These are phyloP conservation scores for Vickermania ingenoplastis DNA, from an alignment of 208 protist species.

Conservation along the genomic window DNA sequence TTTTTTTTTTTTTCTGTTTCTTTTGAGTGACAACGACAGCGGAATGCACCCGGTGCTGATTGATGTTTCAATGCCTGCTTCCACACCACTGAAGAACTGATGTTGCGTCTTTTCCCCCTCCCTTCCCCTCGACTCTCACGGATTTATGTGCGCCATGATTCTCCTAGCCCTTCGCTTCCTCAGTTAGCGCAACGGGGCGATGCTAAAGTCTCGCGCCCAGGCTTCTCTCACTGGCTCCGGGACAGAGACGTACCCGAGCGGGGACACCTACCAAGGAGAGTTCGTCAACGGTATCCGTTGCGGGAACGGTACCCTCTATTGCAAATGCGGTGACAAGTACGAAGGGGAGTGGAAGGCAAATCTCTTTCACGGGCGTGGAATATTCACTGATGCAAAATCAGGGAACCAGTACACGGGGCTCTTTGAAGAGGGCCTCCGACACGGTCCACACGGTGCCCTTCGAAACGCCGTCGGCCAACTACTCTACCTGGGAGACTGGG, in stretches of 20 bases:
- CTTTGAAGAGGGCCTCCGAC: background rate
- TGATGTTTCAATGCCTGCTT: too few relatives aligned
- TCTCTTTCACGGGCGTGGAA: background rate
- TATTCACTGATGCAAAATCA: background rate
- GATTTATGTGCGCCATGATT: too few relatives aligned
- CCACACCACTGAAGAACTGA: too few relatives aligned
- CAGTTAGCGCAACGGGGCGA: too few relatives aligned
- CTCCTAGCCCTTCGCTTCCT: too few relatives aligned
- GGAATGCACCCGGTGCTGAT: too few relatives aligned
- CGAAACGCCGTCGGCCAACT: background rate
- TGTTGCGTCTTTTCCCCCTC: too few relatives aligned
- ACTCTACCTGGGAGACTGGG: background rate
- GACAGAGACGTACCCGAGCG: background rate
- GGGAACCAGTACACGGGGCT: background rate
- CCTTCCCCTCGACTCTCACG: too few relatives aligned
- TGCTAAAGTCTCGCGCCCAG: too few relatives aligned
- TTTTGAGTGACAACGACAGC: too few relatives aligned
- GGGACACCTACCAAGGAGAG: slow-evolving; percentile 4
- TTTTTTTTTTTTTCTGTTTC: too few relatives aligned
- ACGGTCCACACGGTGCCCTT: background rate
- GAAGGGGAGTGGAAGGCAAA: slow-evolving; percentile 6
- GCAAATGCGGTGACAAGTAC: slow-evolving; percentile 6
- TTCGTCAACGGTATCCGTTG: slow-evolving; percentile 4
- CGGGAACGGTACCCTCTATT: slow-evolving; percentile 7
- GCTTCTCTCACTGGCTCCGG: background rate